Percentiles rank a stretch among this genome's conserved stretches.
Evolutionary conservation across 1,139 yeast species (phyloP).

Genomic region (Hansenula lynferdii): DNA sequence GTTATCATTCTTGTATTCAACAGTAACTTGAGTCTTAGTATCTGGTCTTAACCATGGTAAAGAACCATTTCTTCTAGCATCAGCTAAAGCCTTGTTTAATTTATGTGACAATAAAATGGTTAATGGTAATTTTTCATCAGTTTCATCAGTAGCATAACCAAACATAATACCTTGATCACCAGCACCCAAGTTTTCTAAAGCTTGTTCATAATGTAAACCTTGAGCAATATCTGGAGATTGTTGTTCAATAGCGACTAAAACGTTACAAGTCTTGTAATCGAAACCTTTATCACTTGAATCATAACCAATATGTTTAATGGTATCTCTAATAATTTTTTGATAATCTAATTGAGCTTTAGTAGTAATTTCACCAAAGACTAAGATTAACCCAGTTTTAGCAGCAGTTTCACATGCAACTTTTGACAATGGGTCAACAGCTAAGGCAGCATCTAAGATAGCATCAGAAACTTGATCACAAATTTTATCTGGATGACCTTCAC

Average conservation of each 20-base stretch:
- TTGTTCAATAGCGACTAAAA: slow-evolving; percentile 97
- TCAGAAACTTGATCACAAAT: slow-evolving; percentile 99
- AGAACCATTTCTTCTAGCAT: slow-evolving; percentile 94
- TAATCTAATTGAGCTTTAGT: slow-evolving; percentile 92
- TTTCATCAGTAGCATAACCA: slow-evolving; percentile 99
- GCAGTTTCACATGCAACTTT: slow-evolving; percentile 99
- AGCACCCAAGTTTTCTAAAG: slow-evolving; percentile 97
- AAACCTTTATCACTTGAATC: slow-evolving; percentile 95
- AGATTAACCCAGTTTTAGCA: slow-evolving; percentile 97
- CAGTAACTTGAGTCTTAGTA: slow-evolving; percentile 99
- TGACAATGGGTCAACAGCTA: slow-evolving; percentile 92
- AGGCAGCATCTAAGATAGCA: slow-evolving; percentile 97
- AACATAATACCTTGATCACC: slow-evolving; percentile 99
- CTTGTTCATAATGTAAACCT: slow-evolving; percentile 97
- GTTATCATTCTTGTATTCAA: slow-evolving; percentile 88
- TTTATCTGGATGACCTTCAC: slow-evolving; percentile 99
- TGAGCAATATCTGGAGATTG: slow-evolving; percentile 99
- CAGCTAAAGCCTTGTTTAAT: slow-evolving; percentile 94
- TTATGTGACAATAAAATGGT: slow-evolving; percentile 93
- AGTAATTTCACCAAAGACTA: slow-evolving; percentile 99
- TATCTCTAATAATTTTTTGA: slow-evolving; percentile 97
- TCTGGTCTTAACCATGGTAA: slow-evolving; percentile 98
- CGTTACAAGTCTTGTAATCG: slow-evolving; percentile 99
- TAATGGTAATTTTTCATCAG: slow-evolving; percentile 95
- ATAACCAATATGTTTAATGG: slow-evolving; percentile 98